Evolutionary conservation across 1,284 basidiomycete genomes (phyloP).

Genomic region (Naganishia sp.): DNA sequence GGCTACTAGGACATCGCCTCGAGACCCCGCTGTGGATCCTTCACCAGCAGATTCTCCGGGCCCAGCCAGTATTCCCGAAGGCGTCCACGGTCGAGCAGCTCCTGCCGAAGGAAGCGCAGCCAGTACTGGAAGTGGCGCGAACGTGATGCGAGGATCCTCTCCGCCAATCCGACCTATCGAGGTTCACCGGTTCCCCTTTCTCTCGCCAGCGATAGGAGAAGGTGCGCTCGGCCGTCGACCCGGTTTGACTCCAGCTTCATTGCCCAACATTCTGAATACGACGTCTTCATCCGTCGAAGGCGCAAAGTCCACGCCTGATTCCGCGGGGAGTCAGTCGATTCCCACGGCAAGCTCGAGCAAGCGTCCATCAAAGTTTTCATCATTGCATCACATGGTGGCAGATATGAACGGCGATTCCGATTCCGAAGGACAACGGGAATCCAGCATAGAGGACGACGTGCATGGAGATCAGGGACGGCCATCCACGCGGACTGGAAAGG

Average conservation of each 20-base stretch:
- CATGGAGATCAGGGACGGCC: not conserved
- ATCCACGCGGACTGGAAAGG: not conserved
- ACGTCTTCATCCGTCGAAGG: not conserved
- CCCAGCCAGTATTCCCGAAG: not conserved
- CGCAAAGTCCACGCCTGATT: not conserved
- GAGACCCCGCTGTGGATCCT: not conserved
- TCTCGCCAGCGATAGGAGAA: conserved; percentile 14
- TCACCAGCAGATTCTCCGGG: conserved; percentile 7
- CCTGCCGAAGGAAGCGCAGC: not conserved
- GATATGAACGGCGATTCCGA: conserved; percentile 8
- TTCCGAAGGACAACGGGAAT: conserved; percentile 1
- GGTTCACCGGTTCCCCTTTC: conserved; percentile 15
- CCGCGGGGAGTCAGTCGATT: not conserved
- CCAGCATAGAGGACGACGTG: not conserved
- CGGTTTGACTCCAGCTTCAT: conserved; percentile 19
- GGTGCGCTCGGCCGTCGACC: not conserved
- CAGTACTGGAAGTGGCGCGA: conserved; percentile 2
- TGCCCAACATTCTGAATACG: conserved; percentile 20
- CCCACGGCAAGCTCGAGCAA: not conserved
- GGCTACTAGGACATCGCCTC: conserved; percentile 3
- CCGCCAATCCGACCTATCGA: conserved; percentile 23
- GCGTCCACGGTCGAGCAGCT: not conserved
- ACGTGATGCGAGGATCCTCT: not conserved
- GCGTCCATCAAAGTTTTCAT: conserved; percentile 21
- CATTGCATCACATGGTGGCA: conserved; percentile 24